phyloP scores from a whole-genome alignment of 2,329 filamentous ascomycete genomes.

The Grosmannia serpens region DNA sequence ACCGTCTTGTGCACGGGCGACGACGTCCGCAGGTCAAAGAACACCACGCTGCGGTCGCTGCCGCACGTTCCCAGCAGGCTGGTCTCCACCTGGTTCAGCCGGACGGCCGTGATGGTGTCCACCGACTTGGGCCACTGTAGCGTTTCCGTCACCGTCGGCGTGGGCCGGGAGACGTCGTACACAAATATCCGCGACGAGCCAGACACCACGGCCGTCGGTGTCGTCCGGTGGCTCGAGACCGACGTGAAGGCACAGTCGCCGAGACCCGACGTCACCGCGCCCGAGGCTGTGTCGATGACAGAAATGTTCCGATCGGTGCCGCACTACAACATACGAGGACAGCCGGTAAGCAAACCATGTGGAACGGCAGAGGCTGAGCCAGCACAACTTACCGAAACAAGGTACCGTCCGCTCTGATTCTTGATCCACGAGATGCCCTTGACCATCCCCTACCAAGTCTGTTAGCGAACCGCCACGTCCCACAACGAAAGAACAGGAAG shows the following conservation, averaged over 20 bases:
- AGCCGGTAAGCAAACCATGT: not conserved
- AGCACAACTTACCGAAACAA: conserved; percentile 48
- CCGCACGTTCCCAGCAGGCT: conserved; percentile 78
- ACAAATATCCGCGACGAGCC: conserved; percentile 12
- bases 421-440: conserved; percentile 85
- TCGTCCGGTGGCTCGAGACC: conserved; percentile 15
- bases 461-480: not conserved
- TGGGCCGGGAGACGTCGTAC: conserved; percentile 9
- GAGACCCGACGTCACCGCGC: conserved; percentile 76
- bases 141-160: conserved; percentile 11
- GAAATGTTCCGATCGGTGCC: conserved; percentile 80
- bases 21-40: conserved; percentile 85
- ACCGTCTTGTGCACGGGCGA: conserved; percentile 72
- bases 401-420: conserved; percentile 37
- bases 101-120: conserved; percentile 79
- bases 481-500: not conserved
- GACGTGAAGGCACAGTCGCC: conserved; percentile 69
- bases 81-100: conserved; percentile 91
- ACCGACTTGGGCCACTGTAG: conserved; percentile 30
- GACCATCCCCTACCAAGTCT: conserved; percentile 54
- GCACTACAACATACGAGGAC: conserved; percentile 30
- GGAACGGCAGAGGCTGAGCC: conserved; percentile 19
- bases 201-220: conserved; percentile 10
- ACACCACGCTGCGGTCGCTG: conserved; percentile 72
- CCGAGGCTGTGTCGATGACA: conserved; percentile 78